phyloP scores from a whole-genome alignment of 768 basidiomycete genomes.

The Russula virescens region DNA sequence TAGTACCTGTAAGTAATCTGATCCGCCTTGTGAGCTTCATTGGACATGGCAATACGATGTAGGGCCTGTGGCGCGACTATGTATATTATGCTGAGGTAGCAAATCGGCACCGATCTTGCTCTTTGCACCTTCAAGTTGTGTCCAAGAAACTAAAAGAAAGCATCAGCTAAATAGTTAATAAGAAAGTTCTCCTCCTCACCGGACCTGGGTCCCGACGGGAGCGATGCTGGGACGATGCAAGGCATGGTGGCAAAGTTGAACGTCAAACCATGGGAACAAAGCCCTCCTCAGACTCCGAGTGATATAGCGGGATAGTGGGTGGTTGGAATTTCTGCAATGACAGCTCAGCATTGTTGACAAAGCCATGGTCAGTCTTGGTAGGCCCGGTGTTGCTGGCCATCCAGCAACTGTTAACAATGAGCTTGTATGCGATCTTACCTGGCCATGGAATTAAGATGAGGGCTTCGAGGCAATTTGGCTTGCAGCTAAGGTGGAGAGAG shows the following conservation, averaged over 20 bases:
- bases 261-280: no score
- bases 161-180: no score
- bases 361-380: slow-evolving; percentile 29
- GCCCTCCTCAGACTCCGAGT: no score
- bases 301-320: no score
- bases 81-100: slow-evolving; percentile 21
- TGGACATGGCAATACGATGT: slow-evolving; percentile 40
- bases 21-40: slow-evolving; percentile 64
- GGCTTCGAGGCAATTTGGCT: slow-evolving; percentile 28
- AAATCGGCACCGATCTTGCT: no score
- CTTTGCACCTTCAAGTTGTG: no score
- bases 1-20: slow-evolving; percentile 83
- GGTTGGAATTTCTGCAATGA: no score
- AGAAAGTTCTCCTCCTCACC: no score
- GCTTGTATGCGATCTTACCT: slow-evolving; percentile 32
- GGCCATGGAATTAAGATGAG: slow-evolving; percentile 28
- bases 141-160: no score
- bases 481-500: slow-evolving; percentile 29
- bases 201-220: no score
- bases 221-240: no score
- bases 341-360: slow-evolving; percentile 36
- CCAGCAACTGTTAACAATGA: slow-evolving; percentile 35
- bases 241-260: no score
- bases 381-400: slow-evolving; percentile 26
- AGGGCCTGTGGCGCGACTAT: slow-evolving; percentile 14